These are phyloP conservation scores for Arachnopeziza araneosa DNA, from an alignment of 2,329 filamentous ascomycete species.

Conservation along the genomic window DNA sequence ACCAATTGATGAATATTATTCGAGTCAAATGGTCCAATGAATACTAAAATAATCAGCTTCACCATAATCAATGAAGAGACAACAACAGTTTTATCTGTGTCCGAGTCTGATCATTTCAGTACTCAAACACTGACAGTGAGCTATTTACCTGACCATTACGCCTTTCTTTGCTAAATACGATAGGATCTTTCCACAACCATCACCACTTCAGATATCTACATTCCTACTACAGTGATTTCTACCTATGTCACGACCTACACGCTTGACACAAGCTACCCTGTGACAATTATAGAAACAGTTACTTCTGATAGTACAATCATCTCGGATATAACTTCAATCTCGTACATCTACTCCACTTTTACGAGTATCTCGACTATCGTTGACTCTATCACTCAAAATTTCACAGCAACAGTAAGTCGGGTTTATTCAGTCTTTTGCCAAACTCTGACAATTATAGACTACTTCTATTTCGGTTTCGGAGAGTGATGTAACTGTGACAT, in stretches of 20 bases:
- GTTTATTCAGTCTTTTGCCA: too few relatives aligned
- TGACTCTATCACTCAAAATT: not conserved
- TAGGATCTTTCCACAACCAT: not conserved
- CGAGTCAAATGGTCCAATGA: not conserved
- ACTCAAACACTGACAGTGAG: not conserved
- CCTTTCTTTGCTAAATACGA: not conserved
- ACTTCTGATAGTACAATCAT: not conserved
- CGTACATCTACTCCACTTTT: not conserved
- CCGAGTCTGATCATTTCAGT: not conserved
- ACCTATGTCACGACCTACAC: not conserved
- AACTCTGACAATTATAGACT: not conserved
- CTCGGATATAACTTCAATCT: not conserved
- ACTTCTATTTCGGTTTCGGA: not conserved
- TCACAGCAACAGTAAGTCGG: not conserved
- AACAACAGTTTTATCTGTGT: not conserved
- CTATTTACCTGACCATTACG: not conserved
- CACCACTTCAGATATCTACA: not conserved
- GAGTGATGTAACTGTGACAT: not conserved
- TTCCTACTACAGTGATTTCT: not conserved
- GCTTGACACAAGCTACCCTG: not conserved
- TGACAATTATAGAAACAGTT: not conserved
- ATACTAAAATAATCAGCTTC: not conserved
- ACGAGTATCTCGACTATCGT: not conserved
- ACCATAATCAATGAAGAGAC: not conserved
- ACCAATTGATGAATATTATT: not conserved